Evolutionary conservation across 2,329 filamentous ascomycete species (phyloP).

Genomic region (Beauveria australis): DNA sequence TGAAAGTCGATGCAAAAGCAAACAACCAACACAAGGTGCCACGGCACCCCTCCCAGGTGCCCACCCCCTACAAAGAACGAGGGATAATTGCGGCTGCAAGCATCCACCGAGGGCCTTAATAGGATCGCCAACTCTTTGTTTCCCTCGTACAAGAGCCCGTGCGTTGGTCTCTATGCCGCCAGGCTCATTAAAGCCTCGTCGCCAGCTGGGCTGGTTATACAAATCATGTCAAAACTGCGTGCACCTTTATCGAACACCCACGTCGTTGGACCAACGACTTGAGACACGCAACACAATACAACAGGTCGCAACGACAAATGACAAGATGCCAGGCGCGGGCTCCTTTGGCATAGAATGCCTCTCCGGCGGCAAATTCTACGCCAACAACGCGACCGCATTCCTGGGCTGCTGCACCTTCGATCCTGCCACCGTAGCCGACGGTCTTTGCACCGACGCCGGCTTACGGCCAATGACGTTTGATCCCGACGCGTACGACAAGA

Average conservation of each 20-base stretch:
- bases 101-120: neutral
- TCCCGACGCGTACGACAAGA: constrained; percentile 16
- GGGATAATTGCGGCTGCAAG: neutral
- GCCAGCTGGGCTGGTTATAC: too few species aligned
- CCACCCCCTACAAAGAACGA: neutral
- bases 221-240: too few species aligned
- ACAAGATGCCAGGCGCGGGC: neutral
- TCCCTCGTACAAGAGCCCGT: neutral
- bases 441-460: constrained; percentile 24
- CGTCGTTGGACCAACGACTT: neutral
- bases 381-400: constrained; percentile 26
- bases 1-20: neutral
- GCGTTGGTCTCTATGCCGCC: neutral
- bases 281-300: neutral
- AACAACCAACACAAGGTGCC: neutral
- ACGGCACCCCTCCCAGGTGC: neutral
- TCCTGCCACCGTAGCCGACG: constrained; percentile 24
- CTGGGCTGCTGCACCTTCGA: constrained; percentile 33
- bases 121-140: neutral
- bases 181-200: too few species aligned
- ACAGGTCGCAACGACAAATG: neutral
- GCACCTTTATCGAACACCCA: too few species aligned
- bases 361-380: constrained; percentile 26
- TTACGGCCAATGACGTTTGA: constrained; percentile 23
- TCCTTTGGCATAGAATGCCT: constrained; percentile 24